Evolutionary conservation across 352 stramenopile genomes (phyloP).

Genomic region (Thraustochytrium striatum): DNA sequence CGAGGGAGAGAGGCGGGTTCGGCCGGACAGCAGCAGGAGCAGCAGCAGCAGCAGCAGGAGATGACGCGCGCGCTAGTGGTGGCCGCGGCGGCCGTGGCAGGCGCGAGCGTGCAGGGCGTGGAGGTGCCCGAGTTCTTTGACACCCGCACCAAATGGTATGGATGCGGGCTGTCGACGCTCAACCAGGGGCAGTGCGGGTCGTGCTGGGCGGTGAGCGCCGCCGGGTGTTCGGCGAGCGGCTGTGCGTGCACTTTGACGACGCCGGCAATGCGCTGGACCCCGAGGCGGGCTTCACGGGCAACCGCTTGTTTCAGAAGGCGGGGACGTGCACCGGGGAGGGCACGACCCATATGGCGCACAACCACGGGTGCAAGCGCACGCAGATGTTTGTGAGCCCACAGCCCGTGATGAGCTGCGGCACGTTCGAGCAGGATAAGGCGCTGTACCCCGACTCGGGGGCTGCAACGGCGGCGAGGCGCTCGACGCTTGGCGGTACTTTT

Average conservation of each 20-base stretch:
- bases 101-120: background rate
- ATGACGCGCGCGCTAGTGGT: background rate
- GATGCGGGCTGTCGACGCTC: constrained; percentile 19
- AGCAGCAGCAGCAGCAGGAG: too few relatives aligned
- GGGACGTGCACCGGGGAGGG: constrained; percentile 21
- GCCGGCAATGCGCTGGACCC: background rate
- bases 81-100: background rate
- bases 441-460: constrained; percentile 44
- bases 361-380: constrained; percentile 46
- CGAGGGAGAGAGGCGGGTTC: too few relatives aligned
- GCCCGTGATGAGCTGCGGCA: constrained; percentile 14
- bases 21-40: too few relatives aligned
- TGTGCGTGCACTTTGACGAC: constrained; percentile 18
- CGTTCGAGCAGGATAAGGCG: background rate
- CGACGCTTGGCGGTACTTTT: constrained; percentile 45
- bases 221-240: constrained; percentile 36
- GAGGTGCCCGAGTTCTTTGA: constrained; percentile 29
- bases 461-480: constrained; percentile 29
- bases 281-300: constrained; percentile 5
- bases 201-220: constrained; percentile 25
- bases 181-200: constrained; percentile 37
- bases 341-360: background rate
- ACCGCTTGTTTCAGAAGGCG: constrained; percentile 39
- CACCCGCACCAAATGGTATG: constrained; percentile 12
- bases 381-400: constrained; percentile 11